Base-by-base conservation (phyloP, 345 rosid species). In the Camelina sativa region DNA sequence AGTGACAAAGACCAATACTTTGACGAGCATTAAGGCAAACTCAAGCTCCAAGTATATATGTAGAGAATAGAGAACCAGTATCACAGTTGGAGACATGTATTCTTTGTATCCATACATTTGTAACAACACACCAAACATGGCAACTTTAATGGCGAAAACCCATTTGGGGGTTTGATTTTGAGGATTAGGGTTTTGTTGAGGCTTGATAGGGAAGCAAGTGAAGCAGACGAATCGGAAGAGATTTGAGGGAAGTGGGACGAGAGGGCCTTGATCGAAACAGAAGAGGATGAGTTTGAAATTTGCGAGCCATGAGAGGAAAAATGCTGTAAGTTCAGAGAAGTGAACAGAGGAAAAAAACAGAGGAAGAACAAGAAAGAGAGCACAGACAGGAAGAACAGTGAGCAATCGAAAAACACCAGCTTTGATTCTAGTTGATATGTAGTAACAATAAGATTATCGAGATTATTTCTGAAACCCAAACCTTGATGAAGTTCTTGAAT, bases 281-380 rank as follows among this genome's bases (percentile, higher is more conserved):
- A 85, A 83, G 38, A 74, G 83, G 1, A 83, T 50, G 46, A 83
- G 86, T 73, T 82, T 85, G 70, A 83, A 79, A 20, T 67, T 87
- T 22, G 80, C 80, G 0, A 82, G 47, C 83, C 83, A 86, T 16
- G 84, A n/a, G 17, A 81, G n/a, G 35, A 76, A 41, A 32, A 80
- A 72, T 1, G 75, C 71, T 6, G 51, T 48, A 30, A 68, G 1
- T 4, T 67, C 76, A 8, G 17, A 12, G 9, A 72, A 66, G 2
- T 63, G 64, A 46, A 72, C 48, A 58, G 52, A 47, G 20, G 85
- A 76, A 28, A 75, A 48, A 48, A 2, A 46, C 17, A 67, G 47
- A 65, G 88, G 87, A 44, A 82, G 56, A 16, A 60, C 7, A 22
- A 60, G 47, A 71, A 83, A 85, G 56, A 82, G 58, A 68, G 19